Conservation (phyloP, 768 basidiomycete genomes). For the Mycena capillaripes region DNA sequence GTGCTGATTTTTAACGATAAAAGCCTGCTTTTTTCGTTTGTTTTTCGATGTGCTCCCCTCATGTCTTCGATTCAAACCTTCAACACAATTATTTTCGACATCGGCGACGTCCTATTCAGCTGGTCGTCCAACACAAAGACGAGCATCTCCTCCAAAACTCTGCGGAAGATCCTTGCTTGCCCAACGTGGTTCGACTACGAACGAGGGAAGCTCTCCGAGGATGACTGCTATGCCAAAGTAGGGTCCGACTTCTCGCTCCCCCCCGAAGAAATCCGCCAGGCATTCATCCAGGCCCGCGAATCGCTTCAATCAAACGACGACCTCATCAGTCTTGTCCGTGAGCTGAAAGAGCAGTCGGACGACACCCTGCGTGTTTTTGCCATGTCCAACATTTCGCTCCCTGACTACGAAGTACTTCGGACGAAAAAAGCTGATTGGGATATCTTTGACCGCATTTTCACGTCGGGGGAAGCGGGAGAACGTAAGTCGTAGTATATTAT, state of each 20-base stretch:
- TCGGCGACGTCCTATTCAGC: constrained; percentile 69
- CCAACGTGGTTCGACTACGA: constrained; percentile 70
- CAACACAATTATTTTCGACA: constrained; percentile 63
- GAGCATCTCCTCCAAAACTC: constrained; percentile 54
- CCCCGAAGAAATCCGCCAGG: constrained; percentile 55
- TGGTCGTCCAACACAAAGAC: constrained; percentile 66
- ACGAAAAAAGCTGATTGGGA: constrained; percentile 63
- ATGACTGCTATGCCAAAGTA: constrained; percentile 58
- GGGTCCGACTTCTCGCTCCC: constrained; percentile 55
- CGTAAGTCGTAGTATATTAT: constrained; percentile 57
- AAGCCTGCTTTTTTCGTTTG: background rate
- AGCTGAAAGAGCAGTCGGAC: constrained; percentile 56
- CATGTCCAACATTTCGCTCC: constrained; percentile 72
- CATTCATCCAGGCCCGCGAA: constrained; percentile 63
- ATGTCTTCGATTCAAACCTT: constrained; percentile 18
- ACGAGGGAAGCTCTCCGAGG: constrained; percentile 58
- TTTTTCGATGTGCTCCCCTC: background rate
- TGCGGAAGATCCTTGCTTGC: constrained; percentile 58
- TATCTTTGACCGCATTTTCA: constrained; percentile 65
- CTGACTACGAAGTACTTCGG: constrained; percentile 63
- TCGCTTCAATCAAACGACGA: constrained; percentile 60
- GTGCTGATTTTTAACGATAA: background rate
- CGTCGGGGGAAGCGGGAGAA: constrained; percentile 65
- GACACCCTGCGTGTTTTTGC: constrained; percentile 60
- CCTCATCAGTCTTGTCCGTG: constrained; percentile 61